phyloP scores from a whole-genome alignment of 2,329 filamentous ascomycete genomes.

The Pestalotiopsis sp. region DNA sequence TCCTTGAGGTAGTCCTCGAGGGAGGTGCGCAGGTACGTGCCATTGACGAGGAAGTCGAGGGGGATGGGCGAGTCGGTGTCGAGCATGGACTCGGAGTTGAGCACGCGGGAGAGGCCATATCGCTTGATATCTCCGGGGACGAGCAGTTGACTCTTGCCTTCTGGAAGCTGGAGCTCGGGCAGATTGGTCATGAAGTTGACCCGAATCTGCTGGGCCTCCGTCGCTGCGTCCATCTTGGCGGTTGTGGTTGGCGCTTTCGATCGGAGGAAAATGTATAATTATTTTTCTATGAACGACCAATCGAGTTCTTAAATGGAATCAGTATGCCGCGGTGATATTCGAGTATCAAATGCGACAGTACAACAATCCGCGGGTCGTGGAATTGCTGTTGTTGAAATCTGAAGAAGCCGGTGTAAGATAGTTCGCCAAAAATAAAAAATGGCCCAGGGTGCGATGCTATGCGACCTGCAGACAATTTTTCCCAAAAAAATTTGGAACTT shows the following conservation, averaged over 20 bases:
- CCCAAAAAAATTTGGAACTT: constrained; percentile 3
- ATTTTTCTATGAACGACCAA: background rate
- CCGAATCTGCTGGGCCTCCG: constrained; percentile 54
- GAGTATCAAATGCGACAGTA: background rate
- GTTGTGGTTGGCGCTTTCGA: background rate
- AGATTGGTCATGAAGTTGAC: constrained; percentile 68
- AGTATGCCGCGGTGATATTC: background rate
- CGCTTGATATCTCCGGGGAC: constrained; percentile 59
- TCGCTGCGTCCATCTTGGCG: constrained; percentile 23
- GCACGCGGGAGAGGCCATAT: constrained; percentile 68
- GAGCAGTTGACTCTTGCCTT: constrained; percentile 43
- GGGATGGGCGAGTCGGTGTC: constrained; percentile 66
- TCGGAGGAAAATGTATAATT: background rate
- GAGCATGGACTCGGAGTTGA: constrained; percentile 73
- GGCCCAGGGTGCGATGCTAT: background rate
- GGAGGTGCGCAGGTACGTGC: constrained; percentile 83
- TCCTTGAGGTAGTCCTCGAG: constrained; percentile 86
- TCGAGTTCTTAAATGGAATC: background rate
- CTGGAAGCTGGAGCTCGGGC: constrained; percentile 61
- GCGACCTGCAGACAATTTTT: constrained; percentile 8
- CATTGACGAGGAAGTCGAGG: constrained; percentile 95
- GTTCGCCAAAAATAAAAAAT: background rate
- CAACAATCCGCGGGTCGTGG: background rate
- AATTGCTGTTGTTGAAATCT: background rate
- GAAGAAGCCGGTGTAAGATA: background rate